phyloP scores from a whole-genome alignment of 2,329 filamentous ascomycete genomes.

The Apiospora rasikravindrae region DNA sequence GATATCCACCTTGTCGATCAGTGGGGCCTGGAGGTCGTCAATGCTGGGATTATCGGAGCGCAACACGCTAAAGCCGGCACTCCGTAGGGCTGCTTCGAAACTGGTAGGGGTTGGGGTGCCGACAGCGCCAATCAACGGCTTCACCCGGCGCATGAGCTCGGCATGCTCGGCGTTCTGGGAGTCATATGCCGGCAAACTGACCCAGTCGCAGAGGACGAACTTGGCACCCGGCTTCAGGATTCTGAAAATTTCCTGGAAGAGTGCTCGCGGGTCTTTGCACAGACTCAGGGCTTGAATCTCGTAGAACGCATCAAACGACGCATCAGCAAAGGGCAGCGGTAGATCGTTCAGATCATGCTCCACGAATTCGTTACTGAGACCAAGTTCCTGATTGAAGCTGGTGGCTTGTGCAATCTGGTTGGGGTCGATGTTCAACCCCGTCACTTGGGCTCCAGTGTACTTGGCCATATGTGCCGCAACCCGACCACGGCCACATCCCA shows the following conservation, averaged over 20 bases:
- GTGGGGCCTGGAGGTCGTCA: constrained; percentile 54
- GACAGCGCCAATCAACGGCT: constrained; percentile 60
- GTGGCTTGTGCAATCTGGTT: constrained; percentile 47
- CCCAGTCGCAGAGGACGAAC: constrained; percentile 58
- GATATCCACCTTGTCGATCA: constrained; percentile 59
- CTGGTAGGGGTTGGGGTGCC: constrained; percentile 56
- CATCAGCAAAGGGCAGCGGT: constrained; percentile 55
- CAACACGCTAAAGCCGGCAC: constrained; percentile 53
- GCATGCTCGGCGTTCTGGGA: constrained; percentile 51
- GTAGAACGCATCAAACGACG: constrained; percentile 57
- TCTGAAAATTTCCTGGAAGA: constrained; percentile 55
- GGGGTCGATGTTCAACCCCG: constrained; percentile 59
- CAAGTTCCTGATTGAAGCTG: constrained; percentile 36
- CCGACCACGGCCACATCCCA: constrained; percentile 58
- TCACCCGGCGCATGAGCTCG: constrained; percentile 58
- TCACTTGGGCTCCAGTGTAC: constrained; percentile 51
- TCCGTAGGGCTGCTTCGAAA: constrained; percentile 50
- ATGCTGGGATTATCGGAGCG: constrained; percentile 58
- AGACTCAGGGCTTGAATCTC: constrained; percentile 63
- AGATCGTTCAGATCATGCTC: constrained; percentile 57
- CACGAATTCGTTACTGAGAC: constrained; percentile 51
- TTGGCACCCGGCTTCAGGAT: constrained; percentile 56
- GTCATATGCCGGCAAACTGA: constrained; percentile 56
- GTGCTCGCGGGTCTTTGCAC: constrained; percentile 52
- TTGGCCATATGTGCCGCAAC: constrained; percentile 60